Evolutionary conservation across 164 flowering plant species (phyloP), one percentile per base, ranked within the genome.

Genomic region (Santalum album): DNA sequence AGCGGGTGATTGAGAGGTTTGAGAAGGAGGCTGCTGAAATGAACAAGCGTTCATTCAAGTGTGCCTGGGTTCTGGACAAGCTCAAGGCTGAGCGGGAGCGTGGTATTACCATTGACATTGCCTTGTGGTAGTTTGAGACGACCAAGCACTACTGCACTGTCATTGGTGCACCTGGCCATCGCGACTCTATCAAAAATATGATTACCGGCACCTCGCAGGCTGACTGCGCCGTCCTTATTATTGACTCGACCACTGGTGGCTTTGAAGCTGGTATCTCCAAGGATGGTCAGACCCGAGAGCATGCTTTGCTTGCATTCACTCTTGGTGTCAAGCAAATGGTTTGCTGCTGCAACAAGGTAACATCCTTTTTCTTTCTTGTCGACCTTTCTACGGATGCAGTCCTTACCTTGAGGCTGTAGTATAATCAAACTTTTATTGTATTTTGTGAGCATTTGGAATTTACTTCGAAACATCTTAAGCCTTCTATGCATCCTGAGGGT

Each of bases 151-250:
- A 68, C 58, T 68, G 64, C 72, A 68, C 72, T 21, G 72, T 68
- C 50, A 68, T 68, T 55, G 72, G 63, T 63, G 72, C 68, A 12
- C 72, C 72, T 34, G 68, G 72, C 5, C 72, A 68, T 63, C 64
- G 72, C 21, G 72, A 68, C 47, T 68, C 63, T 18, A 62, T 66
- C 50, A 66, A 61, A 59, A 61, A 66, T 43, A 66, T 66, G 70
- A 66, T 66, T 20, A 61, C 66, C 6, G 66, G 66, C 36, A 66
- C 70, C 51, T 66, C 70, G 23, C 75, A 56, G 63, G 70, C 72
- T 56, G 75, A 71, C 47, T 72, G 76, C 60, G 76, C 73, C 24
- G 73, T 72, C 15, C 71, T 72, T 26, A 72, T 72, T 47, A 72
- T 72, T 57, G 73, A 72, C 50, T 65, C 69, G 21, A 69, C 72